These are phyloP conservation scores for Schwanniomyces occidentalis DNA, from an alignment of 805 yeast species.

Conservation along the genomic window DNA sequence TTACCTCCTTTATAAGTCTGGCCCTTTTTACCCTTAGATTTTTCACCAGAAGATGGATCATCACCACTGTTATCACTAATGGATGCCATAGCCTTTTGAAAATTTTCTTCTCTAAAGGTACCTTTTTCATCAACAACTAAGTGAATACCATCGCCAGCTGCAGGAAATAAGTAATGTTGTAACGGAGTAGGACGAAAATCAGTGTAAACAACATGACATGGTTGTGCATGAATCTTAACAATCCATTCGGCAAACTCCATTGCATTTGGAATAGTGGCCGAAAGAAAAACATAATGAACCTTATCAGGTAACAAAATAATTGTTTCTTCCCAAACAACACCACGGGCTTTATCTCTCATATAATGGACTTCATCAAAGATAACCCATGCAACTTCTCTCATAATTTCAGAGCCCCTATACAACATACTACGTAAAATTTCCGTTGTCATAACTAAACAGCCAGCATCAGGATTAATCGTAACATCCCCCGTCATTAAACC, in stretches of 20 bases:
- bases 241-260: slow-evolving; percentile 99
- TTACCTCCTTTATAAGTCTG: slow-evolving; percentile 87
- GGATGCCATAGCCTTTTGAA: slow-evolving; percentile 97
- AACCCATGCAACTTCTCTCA: slow-evolving; percentile 99
- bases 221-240: slow-evolving; percentile 90
- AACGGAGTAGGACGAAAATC: slow-evolving; percentile 98
- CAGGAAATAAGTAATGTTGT: slow-evolving; percentile 96
- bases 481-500: slow-evolving; percentile 99
- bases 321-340: slow-evolving; percentile 99
- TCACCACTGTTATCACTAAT: slow-evolving; percentile 82
- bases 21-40: slow-evolving; percentile 69
- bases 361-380: slow-evolving; percentile 98
- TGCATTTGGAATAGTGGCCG: slow-evolving; percentile 97
- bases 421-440: slow-evolving; percentile 97
- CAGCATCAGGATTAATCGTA: slow-evolving; percentile 96
- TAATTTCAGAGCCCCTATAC: slow-evolving; percentile 94
- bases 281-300: slow-evolving; percentile 88
- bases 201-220: slow-evolving; percentile 97
- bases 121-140: slow-evolving; percentile 97
- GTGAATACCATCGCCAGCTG: slow-evolving; percentile 98
- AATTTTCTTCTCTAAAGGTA: slow-evolving; percentile 92
- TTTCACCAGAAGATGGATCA: slow-evolving; percentile 64
- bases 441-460: slow-evolving; percentile 97
- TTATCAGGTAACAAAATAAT: slow-evolving; percentile 93
- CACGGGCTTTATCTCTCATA: slow-evolving; percentile 97